Percentiles rank a stretch among this genome's conserved stretches.
Conservation (phyloP, 129 eudicot genomes). For the Glebionis coronaria region DNA sequence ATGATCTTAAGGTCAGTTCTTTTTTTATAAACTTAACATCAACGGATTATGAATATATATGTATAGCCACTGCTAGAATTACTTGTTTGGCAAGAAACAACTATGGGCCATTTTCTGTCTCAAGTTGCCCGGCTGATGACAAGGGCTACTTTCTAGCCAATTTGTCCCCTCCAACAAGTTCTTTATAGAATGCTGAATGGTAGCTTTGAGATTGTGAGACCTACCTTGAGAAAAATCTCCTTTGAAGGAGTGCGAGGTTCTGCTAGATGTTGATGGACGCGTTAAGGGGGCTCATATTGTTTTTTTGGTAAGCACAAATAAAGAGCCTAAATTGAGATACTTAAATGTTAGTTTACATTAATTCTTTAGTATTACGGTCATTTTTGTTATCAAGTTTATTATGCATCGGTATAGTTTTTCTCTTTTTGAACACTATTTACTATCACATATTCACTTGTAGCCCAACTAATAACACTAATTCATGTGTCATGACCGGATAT, state of each 20-base stretch:
- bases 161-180: conserved; percentile 27
- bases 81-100: conserved; percentile 46
- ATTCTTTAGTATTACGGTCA: too few species aligned
- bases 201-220: conserved; percentile 48
- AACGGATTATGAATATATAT: conserved; percentile 26
- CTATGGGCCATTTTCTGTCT: conserved; percentile 40
- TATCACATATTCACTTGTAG: too few species aligned
- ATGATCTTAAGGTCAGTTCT: too few species aligned
- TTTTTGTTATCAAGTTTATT: too few species aligned
- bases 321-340: too few species aligned
- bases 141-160: conserved; percentile 56
- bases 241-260: conserved; percentile 32
- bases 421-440: too few species aligned
- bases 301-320: too few species aligned
- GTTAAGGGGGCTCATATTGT: too few species aligned
- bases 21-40: background rate
- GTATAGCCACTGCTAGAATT: conserved; percentile 44
- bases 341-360: too few species aligned
- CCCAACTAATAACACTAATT: too few species aligned
- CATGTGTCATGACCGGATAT: too few species aligned
- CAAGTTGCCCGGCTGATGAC: conserved; percentile 42
- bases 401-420: too few species aligned
- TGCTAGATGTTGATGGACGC: conserved; percentile 40
- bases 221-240: conserved; percentile 43
- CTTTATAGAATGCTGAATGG: conserved; percentile 21